These are phyloP conservation scores for Termitomyces sp. DNA, from an alignment of 768 basidiomycete species.

Conservation along the genomic window DNA sequence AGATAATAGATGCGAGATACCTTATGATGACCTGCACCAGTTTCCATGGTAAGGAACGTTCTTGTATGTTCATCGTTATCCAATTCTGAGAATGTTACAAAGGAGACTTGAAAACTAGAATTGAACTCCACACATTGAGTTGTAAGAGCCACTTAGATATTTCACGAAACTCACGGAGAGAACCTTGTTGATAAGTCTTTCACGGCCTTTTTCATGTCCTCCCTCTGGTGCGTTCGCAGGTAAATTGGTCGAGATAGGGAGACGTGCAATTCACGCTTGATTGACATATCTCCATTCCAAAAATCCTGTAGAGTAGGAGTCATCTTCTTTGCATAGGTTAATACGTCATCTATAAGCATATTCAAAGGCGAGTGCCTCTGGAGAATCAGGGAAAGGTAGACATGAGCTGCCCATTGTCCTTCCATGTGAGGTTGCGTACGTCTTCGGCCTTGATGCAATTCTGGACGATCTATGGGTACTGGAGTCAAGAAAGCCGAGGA, in stretches of 20 bases:
- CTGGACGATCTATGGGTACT: slow-evolving; percentile 63
- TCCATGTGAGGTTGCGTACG: slow-evolving; percentile 76
- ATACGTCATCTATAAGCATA: slow-evolving; percentile 37
- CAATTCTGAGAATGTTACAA: slow-evolving; percentile 64
- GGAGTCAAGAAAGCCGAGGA: slow-evolving; percentile 40
- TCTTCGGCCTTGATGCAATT: slow-evolving; percentile 77
- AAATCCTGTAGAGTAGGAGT: slow-evolving; percentile 46
- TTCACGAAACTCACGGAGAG: slow-evolving; percentile 34
- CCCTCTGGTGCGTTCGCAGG: slow-evolving; percentile 72
- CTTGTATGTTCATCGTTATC: slow-evolving; percentile 78
- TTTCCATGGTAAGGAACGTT: slow-evolving; percentile 73
- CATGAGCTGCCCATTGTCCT: slow-evolving; percentile 78
- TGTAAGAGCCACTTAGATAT: background rate
- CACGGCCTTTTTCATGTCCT: slow-evolving; percentile 62
- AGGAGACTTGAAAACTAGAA: slow-evolving; percentile 65
- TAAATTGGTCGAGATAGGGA: slow-evolving; percentile 82
- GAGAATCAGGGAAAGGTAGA: slow-evolving; percentile 62
- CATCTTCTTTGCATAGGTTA: slow-evolving; percentile 33
- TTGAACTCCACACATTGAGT: background rate
- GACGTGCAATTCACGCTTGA: slow-evolving; percentile 59
- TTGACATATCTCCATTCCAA: slow-evolving; percentile 18
- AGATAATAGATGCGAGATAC: slow-evolving; percentile 29
- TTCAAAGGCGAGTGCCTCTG: slow-evolving; percentile 36
- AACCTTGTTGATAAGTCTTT: slow-evolving; percentile 41
- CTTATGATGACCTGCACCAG: slow-evolving; percentile 79